Conservation (phyloP, 768 basidiomycete species). For the Podaxis mareebaensis region DNA sequence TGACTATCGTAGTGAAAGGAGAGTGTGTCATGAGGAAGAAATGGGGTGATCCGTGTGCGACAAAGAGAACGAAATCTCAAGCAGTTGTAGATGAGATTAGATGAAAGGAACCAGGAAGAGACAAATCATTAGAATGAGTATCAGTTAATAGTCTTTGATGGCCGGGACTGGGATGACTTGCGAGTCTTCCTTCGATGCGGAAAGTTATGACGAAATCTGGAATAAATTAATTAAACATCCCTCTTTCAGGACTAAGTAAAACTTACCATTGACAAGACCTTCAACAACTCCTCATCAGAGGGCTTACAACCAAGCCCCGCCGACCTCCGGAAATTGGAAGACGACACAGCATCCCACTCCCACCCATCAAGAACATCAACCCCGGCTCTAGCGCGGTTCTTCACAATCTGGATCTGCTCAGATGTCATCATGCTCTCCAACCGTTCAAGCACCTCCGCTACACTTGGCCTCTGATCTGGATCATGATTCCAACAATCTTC, state of each 20-base stretch:
- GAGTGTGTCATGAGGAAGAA: not conserved
- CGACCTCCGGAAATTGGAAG: conserved; percentile 10
- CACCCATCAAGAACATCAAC: not conserved
- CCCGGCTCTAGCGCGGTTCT: not conserved
- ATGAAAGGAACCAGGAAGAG: not conserved
- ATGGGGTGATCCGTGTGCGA: not conserved
- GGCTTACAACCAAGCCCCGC: not conserved
- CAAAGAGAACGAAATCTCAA: not conserved
- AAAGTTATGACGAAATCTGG: not conserved
- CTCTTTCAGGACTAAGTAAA: not conserved
- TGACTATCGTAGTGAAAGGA: not conserved
- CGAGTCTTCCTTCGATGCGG: not conserved
- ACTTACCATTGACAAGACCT: conserved; percentile 13
- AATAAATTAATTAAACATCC: not conserved
- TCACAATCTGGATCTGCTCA: not conserved
- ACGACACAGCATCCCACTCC: not conserved
- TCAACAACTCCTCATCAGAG: conserved; percentile 2
- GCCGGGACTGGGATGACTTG: not conserved
- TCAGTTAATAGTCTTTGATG: not conserved
- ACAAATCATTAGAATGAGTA: not conserved
- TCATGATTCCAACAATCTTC: conserved; percentile 14
- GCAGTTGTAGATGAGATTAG: no score
- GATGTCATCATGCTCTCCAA: conserved; percentile 12
- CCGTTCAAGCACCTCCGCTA: conserved; percentile 7
- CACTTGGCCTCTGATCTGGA: conserved; percentile 3